Percentiles rank a stretch among this genome's conserved stretches.
These are phyloP conservation scores for Cutaneotrichosporon curvatum DNA, from an alignment of 1,284 basidiomycete genomes.

Conservation along the genomic window DNA sequence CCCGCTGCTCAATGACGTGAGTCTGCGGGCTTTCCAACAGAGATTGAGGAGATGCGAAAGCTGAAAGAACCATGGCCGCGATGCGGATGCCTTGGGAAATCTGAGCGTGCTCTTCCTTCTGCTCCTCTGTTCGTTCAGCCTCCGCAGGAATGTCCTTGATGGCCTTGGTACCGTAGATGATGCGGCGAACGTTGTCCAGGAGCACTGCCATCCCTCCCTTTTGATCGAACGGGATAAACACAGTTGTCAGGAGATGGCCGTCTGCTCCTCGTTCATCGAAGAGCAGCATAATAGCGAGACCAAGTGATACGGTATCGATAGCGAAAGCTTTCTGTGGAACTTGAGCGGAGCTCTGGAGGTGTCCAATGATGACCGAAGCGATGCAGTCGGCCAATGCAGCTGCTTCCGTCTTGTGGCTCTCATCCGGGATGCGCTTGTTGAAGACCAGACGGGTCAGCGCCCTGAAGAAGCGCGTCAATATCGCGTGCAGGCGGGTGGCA, in stretches of 20 bases:
- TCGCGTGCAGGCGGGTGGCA: conserved; percentile 67
- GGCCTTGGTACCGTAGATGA: conserved; percentile 54
- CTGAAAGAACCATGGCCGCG: conserved; percentile 67
- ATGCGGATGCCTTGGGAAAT: conserved; percentile 7
- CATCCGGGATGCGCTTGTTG: conserved; percentile 69
- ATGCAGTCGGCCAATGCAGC: conserved; percentile 61
- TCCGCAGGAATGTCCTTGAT: conserved; percentile 49
- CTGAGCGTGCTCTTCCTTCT: conserved; percentile 52
- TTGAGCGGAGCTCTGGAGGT: conserved; percentile 49
- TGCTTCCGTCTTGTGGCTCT: conserved; percentile 71
- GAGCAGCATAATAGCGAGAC: conserved; percentile 63
- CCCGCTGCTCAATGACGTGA: conserved; percentile 24
- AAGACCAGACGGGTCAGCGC: conserved; percentile 78
- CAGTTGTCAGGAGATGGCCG: conserved; percentile 71
- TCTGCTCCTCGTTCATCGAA: conserved; percentile 74
- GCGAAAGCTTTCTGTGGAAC: conserved; percentile 20
- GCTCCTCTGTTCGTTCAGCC: conserved; percentile 54
- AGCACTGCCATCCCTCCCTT: conserved; percentile 65
- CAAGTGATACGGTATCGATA: conserved; percentile 65
- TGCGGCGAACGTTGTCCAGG: conserved; percentile 56
- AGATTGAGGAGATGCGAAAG: conserved; percentile 69
- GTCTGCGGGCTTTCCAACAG: conserved; percentile 84
- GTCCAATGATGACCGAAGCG: conserved; percentile 64
- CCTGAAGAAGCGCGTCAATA: conserved; percentile 80
- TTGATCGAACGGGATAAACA: conserved; percentile 68